A percentile compares a stretch with the other conserved stretches of the same genome.
Conservation (phyloP, 345 rosid genomes). For the Eucalyptus polyanthemos region DNA sequence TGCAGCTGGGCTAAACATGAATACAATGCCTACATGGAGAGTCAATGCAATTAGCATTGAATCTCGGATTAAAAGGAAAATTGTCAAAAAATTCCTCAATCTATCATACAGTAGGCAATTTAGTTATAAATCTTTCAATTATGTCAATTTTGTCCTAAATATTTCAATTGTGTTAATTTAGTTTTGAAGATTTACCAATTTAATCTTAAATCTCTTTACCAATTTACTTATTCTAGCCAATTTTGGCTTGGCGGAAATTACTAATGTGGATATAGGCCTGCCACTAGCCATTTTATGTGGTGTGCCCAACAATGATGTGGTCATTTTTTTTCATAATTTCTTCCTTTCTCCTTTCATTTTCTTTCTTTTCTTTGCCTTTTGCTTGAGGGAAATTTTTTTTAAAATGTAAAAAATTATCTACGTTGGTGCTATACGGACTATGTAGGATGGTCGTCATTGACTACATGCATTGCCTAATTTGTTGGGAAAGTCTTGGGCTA, state of each 20-base stretch:
- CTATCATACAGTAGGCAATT: accelerated
- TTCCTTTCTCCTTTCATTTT: neutral
- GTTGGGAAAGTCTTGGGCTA: too few species aligned
- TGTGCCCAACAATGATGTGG: accelerated
- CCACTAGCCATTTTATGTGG: accelerated
- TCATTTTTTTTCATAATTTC: neutral
- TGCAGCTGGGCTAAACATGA: neutral
- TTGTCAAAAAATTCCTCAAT: too few species aligned
- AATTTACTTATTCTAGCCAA: neutral
- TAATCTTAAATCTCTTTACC: neutral
- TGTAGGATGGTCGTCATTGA: neutral
- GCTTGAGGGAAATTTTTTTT: accelerated
- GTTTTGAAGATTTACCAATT: neutral
- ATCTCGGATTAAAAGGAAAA: too few species aligned
- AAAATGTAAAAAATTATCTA: too few species aligned
- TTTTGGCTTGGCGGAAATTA: too few species aligned
- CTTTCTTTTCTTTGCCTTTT: neutral
- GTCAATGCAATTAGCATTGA: neutral
- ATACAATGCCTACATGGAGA: neutral
- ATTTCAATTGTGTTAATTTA: neutral
- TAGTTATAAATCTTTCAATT: too few species aligned
- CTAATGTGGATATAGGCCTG: neutral
- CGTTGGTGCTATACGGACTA: accelerated
- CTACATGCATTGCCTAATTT: too few species aligned
- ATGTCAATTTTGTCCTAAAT: neutral